Base-by-base conservation (phyloP, 768 basidiomycete genomes). In the Paxillus ammoniavirescens region DNA sequence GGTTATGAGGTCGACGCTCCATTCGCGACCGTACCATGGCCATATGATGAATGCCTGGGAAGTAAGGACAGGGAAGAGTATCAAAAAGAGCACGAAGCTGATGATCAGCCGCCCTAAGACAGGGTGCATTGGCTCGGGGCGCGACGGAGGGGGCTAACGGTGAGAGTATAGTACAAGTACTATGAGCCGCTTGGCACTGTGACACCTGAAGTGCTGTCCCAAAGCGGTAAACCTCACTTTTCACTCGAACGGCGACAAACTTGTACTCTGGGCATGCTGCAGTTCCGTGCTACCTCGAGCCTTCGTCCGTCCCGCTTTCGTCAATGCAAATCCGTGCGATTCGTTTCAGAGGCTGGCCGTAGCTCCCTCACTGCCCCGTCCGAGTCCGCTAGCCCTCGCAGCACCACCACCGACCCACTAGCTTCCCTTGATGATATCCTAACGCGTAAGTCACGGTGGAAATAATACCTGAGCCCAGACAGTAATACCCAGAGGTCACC, bases 1-100 rank as follows among this genome's bases (percentile, higher is more conserved):
- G 18, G 69, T 73, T 37, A 96, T 55, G 42, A 96, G 82, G 63
- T 93, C 84, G 40, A 90, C 72, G 13, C 91, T 86, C 57, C 91
- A 57, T 47, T 72, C 85, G 36, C 79, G 71, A 38, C 93, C 91
- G 64, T 95, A 96, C 92, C 92, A 97, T 18, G 93, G 93, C 92
- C 83, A 83, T 67, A 97, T 84, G 55, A 98, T 77, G 72, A 90
- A 94, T 61, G 93, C 80, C 69, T 98, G 96, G 2, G 88, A 84
- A 6, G 90, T 87, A 68, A 92, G 91, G 2, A 91, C 82, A 58
- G 98, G 93, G 71, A 98, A 98, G 48, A 76, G 81, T 42, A 93
- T 92, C 35, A 93, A 79, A 61, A 75, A 76, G 48, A 88, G 77
- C 54, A 89, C 88, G 60, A 83, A 77, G 61, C 78, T 76, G 67